Conservation (phyloP, 1,284 basidiomycete species). For the Albatrellus sp. region DNA sequence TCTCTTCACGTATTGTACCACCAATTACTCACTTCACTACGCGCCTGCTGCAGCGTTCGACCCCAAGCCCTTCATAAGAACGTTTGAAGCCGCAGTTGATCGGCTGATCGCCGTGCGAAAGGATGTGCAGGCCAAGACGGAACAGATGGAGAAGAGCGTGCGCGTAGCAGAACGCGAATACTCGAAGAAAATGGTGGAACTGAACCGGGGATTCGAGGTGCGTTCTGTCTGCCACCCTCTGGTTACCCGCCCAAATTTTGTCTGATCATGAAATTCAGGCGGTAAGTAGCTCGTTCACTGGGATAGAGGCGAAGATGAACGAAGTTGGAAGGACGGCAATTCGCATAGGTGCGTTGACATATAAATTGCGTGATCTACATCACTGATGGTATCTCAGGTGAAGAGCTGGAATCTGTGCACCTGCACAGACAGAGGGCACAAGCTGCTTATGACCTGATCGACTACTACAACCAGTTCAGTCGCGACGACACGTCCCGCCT, state of each 20-base stretch:
- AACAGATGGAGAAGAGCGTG: slow-evolving; percentile 87
- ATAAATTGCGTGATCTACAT: not conserved
- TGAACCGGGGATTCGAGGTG: slow-evolving; percentile 89
- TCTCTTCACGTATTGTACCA: slow-evolving; percentile 1
- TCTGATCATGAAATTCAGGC: slow-evolving; percentile 46
- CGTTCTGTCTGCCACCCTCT: slow-evolving; percentile 13
- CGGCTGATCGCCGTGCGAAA: slow-evolving; percentile 75
- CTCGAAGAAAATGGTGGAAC: slow-evolving; percentile 83
- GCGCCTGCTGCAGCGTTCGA: slow-evolving; percentile 67
- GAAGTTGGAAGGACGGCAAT: slow-evolving; percentile 93
- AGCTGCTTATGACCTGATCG: slow-evolving; percentile 89
- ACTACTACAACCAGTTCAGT: slow-evolving; percentile 90
- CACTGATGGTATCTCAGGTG: slow-evolving; percentile 39
- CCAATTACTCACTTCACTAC: not conserved
- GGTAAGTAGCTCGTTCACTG: slow-evolving; percentile 72
- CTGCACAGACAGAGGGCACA: slow-evolving; percentile 87
- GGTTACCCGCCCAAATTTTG: too few relatives aligned
- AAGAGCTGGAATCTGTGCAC: slow-evolving; percentile 93
- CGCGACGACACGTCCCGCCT: slow-evolving; percentile 73
- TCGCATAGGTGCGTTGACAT: slow-evolving; percentile 60
- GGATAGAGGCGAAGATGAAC: slow-evolving; percentile 82
- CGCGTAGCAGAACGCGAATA: slow-evolving; percentile 88
- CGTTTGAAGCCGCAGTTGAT: slow-evolving; percentile 86
- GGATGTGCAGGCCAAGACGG: slow-evolving; percentile 80
- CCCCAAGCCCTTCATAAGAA: slow-evolving; percentile 84